Percentiles rank a stretch among this genome's conserved stretches.
Conservation (phyloP, 441 rosid genomes). For the Breynia disticha region DNA sequence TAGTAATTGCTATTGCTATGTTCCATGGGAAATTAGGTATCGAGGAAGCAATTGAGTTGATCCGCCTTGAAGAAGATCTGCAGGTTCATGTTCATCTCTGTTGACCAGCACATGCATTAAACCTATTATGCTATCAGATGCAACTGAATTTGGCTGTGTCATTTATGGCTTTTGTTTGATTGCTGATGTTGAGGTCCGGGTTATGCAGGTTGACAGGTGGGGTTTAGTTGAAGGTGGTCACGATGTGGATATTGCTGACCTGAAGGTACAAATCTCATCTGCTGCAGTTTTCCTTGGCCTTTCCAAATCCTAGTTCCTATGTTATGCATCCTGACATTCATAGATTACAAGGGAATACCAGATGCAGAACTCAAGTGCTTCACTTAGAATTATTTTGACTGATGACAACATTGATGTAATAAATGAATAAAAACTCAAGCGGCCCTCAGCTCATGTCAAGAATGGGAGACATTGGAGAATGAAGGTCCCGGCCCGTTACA, state of each 20-base stretch:
- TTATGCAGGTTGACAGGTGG: slow-evolving; percentile 75
- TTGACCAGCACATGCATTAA: background rate
- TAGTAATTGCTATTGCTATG: slow-evolving; percentile 61
- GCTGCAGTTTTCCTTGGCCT: slow-evolving; percentile 83
- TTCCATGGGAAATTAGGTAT: slow-evolving; percentile 66
- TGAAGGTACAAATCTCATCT: slow-evolving; percentile 81
- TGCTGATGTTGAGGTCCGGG: slow-evolving; percentile 1
- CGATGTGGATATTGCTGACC: slow-evolving; percentile 91
- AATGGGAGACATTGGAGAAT: no score
- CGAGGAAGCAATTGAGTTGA: slow-evolving; percentile 80
- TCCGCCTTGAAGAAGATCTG: slow-evolving; percentile 91
- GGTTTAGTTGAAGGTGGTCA: slow-evolving; percentile 99
- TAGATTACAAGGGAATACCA: no score
- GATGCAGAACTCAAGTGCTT: no score
- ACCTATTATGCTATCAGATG: background rate
- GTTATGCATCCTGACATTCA: background rate
- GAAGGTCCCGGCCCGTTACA: no score
- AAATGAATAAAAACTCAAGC: no score
- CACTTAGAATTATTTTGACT: no score
- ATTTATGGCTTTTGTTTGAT: slow-evolving; percentile 1
- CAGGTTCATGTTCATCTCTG: slow-evolving; percentile 40
- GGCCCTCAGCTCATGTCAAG: no score
- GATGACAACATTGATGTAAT: no score
- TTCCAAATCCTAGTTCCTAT: slow-evolving; percentile 33
- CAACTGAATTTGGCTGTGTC: background rate